Base-by-base conservation (phyloP, 2,329 filamentous ascomycete genomes). In the Colletotrichum caudatum region DNA sequence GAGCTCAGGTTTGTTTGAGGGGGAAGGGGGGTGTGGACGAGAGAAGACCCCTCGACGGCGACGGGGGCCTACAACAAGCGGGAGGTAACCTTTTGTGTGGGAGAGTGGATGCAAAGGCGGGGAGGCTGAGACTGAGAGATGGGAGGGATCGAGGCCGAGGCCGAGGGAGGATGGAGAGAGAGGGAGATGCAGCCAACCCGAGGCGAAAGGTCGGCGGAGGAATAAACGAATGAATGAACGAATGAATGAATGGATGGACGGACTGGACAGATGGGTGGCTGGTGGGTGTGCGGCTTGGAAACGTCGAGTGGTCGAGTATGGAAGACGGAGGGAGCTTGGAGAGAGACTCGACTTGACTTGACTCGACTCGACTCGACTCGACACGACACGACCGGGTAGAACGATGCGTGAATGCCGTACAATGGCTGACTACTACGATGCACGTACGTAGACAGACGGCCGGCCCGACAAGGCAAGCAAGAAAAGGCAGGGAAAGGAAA, bases 1-100 rank as follows among this genome's bases (percentile, higher is more conserved):
- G 64, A 67, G 57, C 44, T 68, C 57, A 58, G 57, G 50, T 71
- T 26, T 53, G 16, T 53, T 37, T 63, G 69, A 41, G 12, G 41
- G 51, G 35, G 58, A 14, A 14, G 39, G 39, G 14, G 39, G 14
- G 39, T 14, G 16, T 44, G 16, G 7, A 41, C 14, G 41, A 14
- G 18, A n/a, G 44, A 56, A 7, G 48, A 26, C 48, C 48, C 48
- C 37, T 39, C 37, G 37, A 12, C 4, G 48, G 29, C 9, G 48
- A n/a, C 9, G 59, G 41, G 37, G 39, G 44, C 18, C 18, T 18
- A 62, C 29, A 35, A 11, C 20, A 50, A 44, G 20, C 41, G 48
- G 20, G 14, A 62, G 33, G 29, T 37, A 26, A 41, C 60, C 46
- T 14, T 63, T 26, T 39, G 33, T 23, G 9, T 23, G 23, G 23